These are phyloP conservation scores for Nigrograna mackinnonii DNA, from an alignment of 2,329 filamentous ascomycete genomes.

Conservation along the genomic window DNA sequence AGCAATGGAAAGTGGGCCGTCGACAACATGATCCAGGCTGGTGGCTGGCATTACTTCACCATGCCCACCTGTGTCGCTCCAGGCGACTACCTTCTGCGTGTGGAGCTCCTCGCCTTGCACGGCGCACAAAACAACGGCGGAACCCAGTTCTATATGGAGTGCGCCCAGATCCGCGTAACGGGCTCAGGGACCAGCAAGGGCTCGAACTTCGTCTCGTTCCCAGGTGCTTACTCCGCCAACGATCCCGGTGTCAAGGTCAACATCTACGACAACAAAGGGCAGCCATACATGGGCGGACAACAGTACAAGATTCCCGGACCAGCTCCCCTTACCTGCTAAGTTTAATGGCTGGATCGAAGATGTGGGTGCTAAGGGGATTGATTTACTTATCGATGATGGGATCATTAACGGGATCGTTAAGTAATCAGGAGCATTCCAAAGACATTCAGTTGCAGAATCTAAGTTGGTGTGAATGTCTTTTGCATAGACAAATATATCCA, in stretches of 20 bases:
- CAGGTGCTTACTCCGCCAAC: slow-evolving; percentile 25
- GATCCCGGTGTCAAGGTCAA: slow-evolving; percentile 22
- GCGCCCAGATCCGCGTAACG: slow-evolving; percentile 25
- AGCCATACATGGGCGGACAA: slow-evolving; percentile 17
- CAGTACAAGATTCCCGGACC: slow-evolving; percentile 53
- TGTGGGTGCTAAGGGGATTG: no score
- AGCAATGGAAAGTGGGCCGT: slow-evolving; percentile 48
- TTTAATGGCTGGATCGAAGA: no score
- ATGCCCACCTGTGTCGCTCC: slow-evolving; percentile 34
- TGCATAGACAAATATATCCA: no score
- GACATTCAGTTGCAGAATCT: no score
- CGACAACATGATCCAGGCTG: slow-evolving; percentile 48
- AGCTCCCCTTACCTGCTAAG: slow-evolving; percentile 47
- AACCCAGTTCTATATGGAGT: slow-evolving; percentile 27
- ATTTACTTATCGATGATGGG: no score
- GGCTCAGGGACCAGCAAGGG: slow-evolving; percentile 19
- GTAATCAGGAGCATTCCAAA: no score
- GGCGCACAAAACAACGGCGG: slow-evolving; percentile 20
- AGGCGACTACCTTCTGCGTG: slow-evolving; percentile 42
- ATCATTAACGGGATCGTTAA: no score
- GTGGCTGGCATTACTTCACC: slow-evolving; percentile 45
- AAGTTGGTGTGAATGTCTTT: no score
- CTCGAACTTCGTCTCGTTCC: slow-evolving; percentile 21
- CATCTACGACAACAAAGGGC: slow-evolving; percentile 17
- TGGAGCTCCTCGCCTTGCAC: slow-evolving; percentile 47